phyloP scores from a whole-genome alignment of 331 rosid genomes.

The Quercus lobata region DNA sequence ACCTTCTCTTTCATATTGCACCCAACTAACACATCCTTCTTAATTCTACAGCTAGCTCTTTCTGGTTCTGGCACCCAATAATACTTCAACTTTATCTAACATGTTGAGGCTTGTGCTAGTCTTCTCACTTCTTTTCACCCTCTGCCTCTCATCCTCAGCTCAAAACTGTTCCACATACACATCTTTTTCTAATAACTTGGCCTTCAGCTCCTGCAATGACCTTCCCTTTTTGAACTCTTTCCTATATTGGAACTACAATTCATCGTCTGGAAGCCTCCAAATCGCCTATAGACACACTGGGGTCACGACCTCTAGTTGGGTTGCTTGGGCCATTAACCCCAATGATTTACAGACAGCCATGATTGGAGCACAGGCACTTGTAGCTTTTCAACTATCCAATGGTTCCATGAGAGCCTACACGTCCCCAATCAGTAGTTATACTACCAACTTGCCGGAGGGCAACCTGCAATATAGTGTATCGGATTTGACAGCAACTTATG shows the following conservation, averaged over 20 bases:
- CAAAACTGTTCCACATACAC: conserved; percentile 12
- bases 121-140: conserved; percentile 12
- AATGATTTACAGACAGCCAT: neutral
- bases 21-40: too few species aligned
- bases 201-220: conserved; percentile 29
- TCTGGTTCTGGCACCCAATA: too few species aligned
- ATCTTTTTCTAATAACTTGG: conserved; percentile 15
- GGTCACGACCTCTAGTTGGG: conserved; percentile 41
- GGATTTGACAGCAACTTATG: conserved; percentile 20
- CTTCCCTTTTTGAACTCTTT: conserved; percentile 50
- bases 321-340: conserved; percentile 81
- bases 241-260: conserved; percentile 63
- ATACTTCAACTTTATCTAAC: neutral
- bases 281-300: conserved; percentile 57
- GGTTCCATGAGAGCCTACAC: conserved; percentile 17
- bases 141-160: conserved; percentile 18
- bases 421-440: neutral
- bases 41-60: too few species aligned
- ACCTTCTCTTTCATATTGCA: neutral
- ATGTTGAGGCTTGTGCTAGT: conserved; percentile 27
- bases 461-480: conserved; percentile 23
- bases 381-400: conserved; percentile 35
- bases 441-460: conserved; percentile 23
- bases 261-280: conserved; percentile 29
- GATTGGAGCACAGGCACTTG: conserved; percentile 47